Evolutionary conservation across 768 basidiomycete genomes (phyloP).

Genomic region (Calocybe indica): DNA sequence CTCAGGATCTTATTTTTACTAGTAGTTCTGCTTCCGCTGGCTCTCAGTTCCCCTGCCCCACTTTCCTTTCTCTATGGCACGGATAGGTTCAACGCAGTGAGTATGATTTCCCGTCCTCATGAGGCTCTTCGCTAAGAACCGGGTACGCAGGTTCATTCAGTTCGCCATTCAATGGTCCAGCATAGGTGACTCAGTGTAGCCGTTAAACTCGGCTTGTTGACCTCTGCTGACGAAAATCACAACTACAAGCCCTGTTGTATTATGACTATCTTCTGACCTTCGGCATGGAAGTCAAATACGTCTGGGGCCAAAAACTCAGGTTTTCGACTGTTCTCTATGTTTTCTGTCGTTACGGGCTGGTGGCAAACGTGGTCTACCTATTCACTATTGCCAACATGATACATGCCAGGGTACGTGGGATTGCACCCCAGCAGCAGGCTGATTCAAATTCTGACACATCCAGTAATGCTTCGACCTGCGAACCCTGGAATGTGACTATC

Average conservation of each 20-base stretch:
- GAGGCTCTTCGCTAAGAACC: neutral
- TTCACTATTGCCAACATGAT: conserved; percentile 19
- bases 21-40: no score
- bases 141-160: neutral
- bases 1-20: no score
- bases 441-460: conserved; percentile 1
- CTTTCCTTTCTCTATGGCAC: no score
- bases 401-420: conserved; percentile 10
- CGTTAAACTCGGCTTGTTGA: neutral
- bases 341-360: conserved; percentile 26
- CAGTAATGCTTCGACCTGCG: no score
- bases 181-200: neutral
- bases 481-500: no score
- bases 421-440: neutral
- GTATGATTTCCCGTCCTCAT: no score
- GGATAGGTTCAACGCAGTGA: no score
- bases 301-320: conserved; percentile 21
- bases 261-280: neutral
- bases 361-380: conserved; percentile 25
- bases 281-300: conserved; percentile 15
- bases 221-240: neutral
- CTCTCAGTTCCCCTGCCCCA: no score
- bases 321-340: conserved; percentile 24
- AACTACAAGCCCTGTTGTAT: neutral
- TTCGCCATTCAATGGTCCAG: neutral